Evolutionary conservation across 2,329 filamentous ascomycete genomes (phyloP), one percentile per base, ranked within the genome.

Genomic region (Pseudogymnoascus sp.): DNA sequence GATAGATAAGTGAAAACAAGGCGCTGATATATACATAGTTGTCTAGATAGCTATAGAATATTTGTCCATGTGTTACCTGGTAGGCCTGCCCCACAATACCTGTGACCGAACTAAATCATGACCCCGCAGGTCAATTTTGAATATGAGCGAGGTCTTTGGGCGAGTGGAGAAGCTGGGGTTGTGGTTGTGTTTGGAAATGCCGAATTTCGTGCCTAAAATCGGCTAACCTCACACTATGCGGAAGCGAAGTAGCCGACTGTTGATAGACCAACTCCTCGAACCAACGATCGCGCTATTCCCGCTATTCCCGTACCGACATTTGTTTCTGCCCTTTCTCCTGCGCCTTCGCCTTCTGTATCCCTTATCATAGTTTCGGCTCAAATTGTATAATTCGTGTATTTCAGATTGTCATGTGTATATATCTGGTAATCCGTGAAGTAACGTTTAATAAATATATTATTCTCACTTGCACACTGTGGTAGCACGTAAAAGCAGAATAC

Each of bases 331-430:
- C 35, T 36, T 36, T 36, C 35, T 36, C 35, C 35, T 36, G 35
- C 35, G 35, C 36, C 12, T 37, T 14, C 36, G 14, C 36, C 14
- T 37, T 37, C 36, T 37, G 36, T 37, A 37, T 74, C 70, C 0
- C 36, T 16, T 37, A 37, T 37, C 14, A 37, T 37, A 37, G 14
- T 37, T 37, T 37, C 36, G 36, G 36, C 36, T 37, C 36, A 16
- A 16, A 8, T 37, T 16, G 36, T 6, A 16, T 37, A 37, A n/a
- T 16, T 37, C 14, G 14, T 16, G 36, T 37, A 37, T 16, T 16
- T 16, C 14, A 37, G 36, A 37, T 37, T 37, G 36, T 37, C 36
- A 16, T 37, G 36, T 16, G 36, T 37, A 37, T 37, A 37, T 37
- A 16, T 37, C 36, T 37, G 14, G 35, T 37, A 37, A 37, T n/a